Base-by-base conservation (phyloP, 2,329 filamentous ascomycete genomes). In the Esteya vermicola region DNA sequence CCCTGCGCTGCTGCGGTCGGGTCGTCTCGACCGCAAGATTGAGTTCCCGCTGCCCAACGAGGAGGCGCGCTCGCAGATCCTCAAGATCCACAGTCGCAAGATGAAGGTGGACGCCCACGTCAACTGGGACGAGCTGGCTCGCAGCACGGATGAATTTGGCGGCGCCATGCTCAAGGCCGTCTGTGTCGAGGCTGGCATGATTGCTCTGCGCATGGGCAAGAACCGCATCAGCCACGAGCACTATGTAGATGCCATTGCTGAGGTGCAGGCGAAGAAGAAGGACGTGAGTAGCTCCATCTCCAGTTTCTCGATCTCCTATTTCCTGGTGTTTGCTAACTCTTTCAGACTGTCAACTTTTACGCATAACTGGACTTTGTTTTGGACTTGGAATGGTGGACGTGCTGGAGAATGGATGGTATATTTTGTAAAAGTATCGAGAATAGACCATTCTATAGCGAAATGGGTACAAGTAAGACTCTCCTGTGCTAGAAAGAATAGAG, bases 131-230 rank as follows among this genome's bases (percentile, higher is more conserved):
- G 91, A 98, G 61, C 60, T 98, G 64, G 91, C 91, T 8, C 78
- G 91, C 54, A 95, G 86, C 64, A 98, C 91, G 16, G 91, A 98
- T 58, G 91, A 98, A 64, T 98, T 98, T 58, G 91, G 91, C 44
- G 91, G 91, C 57, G 91, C 91, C 45, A 89, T 93, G 77, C 67
- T 98, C 51, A 98, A 98, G 72, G 91, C 91, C 33, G 91, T 98
- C 19, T 98, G 91, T 60, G 91, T 98, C 21, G 91, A 98, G 67
- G 91, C 91, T 38, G 91, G 91, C 57, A 98, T 98, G 91, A 98
- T 98, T 64, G 91, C 91, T 22, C 68, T 98, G 55, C 76, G 91
- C 51, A 85, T 81, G 59, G 91, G 91, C 45, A 88, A 93, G 70
- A 86, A 81, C 64, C 95, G 95, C 73, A 91, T 98, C 56, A 83